Base-by-base conservation (phyloP, 2,329 filamentous ascomycete species). In the Penicillium polonicum region DNA sequence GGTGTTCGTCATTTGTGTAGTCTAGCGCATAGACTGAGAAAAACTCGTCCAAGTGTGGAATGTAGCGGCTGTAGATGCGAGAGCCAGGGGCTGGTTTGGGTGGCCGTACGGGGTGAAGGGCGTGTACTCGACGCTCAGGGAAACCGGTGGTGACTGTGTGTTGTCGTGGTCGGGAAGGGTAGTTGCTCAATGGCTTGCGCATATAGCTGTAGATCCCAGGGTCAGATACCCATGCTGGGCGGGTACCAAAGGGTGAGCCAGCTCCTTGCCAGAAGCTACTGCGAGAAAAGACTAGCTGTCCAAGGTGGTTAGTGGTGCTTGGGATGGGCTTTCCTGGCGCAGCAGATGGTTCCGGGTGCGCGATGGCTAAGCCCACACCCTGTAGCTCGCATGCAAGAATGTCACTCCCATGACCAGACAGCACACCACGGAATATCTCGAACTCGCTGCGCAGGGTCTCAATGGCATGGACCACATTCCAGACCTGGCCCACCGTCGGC, bases 1-100 rank as follows among this genome's bases (percentile, higher is more conserved):
- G 75, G 74, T 92, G 88, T 65, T 83, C 79, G 1, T 78, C 70
- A 65, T 90, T 78, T 29, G 79, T 69, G 72, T 83, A 88, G 71
- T 92, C 87, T 2, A 92, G 80, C 19, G 84, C 85, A n/a, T 88
- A 79, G 80, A 92, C 88, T 60, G 86, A 89, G 72, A 92, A 92
- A 61, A 84, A 88, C 78, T 92, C 87, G 59, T 84, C 78, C 43
- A 92, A 79, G 67, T 91, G 85, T 13, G 88, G 88, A 60, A 92
- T 87, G 79, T 87, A 92, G 57, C 89, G 85, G 69, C 88, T 90
- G 78, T 92, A 92, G 64, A 90, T 82, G 58, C 88, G 81, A 3
- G 85, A 83, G 2, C 88, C 88, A 0, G 88, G 86, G 1, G 79
- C 76, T 5, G 89, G 89, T 76, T 92, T 33, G 31, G 85, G 81